Evolutionary conservation across 1,284 basidiomycete genomes (phyloP), one percentile per base, ranked within the genome.

Genomic region (Phenoliferia sp.): DNA sequence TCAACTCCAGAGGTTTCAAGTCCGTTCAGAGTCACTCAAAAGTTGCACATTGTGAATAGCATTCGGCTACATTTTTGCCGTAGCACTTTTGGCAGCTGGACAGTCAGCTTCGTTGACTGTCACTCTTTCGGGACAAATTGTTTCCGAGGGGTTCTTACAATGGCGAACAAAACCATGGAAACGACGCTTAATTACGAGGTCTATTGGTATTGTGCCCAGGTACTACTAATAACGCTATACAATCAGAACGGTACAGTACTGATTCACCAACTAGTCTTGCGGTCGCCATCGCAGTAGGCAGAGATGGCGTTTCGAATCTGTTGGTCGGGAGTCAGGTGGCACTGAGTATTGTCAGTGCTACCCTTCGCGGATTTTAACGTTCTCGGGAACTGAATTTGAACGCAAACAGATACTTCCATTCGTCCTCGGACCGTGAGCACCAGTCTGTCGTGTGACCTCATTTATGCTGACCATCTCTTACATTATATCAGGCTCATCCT

Each of bases 41-140:
- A n/a, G n/a, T n/a, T n/a, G n/a, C n/a, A n/a, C n/a, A n/a, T n/a
- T n/a, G n/a, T n/a, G n/a, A 7, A 0, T 68, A 86, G 90, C 84
- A 52, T 87, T 90, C 19, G 93, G 88, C 0, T 85, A 88, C 35
- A 80, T 95, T 58, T 96, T 96, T 75, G 93, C 94, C 0, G 77
- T 97, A 50, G 90, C 90, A 0, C 81, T 96, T 9, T 84, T 96
- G 12, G 87, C 88, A 48, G 84, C 93, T 0, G 94, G 94, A 3
- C 93, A 98, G 82, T 92, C 90, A 71, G 91, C 95, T 0, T 92
- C 90, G 12, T 86, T 98, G 69, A 91, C 96, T 1, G 94, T 92
- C 9, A 98, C 94, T 0, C 84, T 98, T 16, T 44, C 39, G 22
- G 95, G 94, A 0, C 84, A 98, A 80, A 88, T 94, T 56, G 90